phyloP scores from a whole-genome alignment of 345 rosid genomes.

The Lepidium didymum region DNA sequence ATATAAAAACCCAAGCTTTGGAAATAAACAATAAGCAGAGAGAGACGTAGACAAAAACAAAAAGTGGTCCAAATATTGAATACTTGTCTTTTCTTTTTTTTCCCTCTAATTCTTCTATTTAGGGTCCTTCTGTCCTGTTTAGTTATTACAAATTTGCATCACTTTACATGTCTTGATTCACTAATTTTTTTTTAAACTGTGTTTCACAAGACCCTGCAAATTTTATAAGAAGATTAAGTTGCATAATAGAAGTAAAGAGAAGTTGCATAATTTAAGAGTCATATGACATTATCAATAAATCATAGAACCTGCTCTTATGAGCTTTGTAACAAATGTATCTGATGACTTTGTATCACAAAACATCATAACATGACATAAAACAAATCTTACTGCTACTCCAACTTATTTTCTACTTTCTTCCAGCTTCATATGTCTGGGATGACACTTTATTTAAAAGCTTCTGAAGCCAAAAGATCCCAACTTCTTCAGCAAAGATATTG shows the following conservation, averaged over 20 bases:
- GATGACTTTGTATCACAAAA: background rate
- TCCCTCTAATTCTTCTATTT: background rate
- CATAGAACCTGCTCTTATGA: background rate
- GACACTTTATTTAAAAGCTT: conserved; percentile 12
- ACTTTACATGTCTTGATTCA: background rate
- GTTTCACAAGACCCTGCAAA: background rate
- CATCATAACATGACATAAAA: conserved; percentile 1
- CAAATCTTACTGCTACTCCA: background rate
- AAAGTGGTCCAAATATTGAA: conserved; percentile 16
- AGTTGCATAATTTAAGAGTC: background rate
- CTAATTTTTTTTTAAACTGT: background rate
- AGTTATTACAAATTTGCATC: background rate
- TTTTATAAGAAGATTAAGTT: background rate
- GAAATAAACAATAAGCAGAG: background rate
- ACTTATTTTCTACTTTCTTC: conserved; percentile 12
- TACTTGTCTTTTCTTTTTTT: background rate
- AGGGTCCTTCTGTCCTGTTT: conserved; percentile 4
- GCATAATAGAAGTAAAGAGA: background rate
- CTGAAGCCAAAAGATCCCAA: background rate
- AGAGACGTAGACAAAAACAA: conserved; percentile 1
- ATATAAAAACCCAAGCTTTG: background rate
- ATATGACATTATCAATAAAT: background rate
- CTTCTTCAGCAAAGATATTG: background rate
- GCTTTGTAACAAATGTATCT: conserved; percentile 12
- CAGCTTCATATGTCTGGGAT: conserved; percentile 20